Evolutionary conservation across 2,329 filamentous ascomycete genomes (phyloP), one percentile per base, ranked within the genome.

Genomic region (Fusarium praegraminearum): DNA sequence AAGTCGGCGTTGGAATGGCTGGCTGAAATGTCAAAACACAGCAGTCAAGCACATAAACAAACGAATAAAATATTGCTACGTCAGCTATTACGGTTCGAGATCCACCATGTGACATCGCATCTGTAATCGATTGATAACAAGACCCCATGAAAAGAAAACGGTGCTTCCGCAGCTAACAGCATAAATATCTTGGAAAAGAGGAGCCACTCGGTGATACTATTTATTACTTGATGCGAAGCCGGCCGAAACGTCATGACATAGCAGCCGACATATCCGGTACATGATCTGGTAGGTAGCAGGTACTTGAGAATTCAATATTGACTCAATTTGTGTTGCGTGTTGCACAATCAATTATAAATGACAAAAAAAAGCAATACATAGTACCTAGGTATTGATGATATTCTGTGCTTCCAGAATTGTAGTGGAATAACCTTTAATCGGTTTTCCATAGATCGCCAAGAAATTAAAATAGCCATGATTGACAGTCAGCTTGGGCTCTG

Each of bases 351-450:
- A 40, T 30, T 4, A 20, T 15, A 20, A 56, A 70, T 56, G 58
- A 64, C 54, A 50, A 67, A 16, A 32, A 32, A 47, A 55, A 40
- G 32, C n/a, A 40, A 40, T 30, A 15, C 10, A 50, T n/a, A 46
- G 20, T 22, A 22, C 20, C 20, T 22, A 22, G 20, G 20, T 45
- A 26, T 7, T 47, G 32, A 61, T 44, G 36, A 28, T 50, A 22
- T 30, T 9, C 54, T 40, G 58, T 47, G 43, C 28, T 51, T 33
- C 35, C n/a, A 46, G 26, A 54, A 33, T 33, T 65, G 24, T 33
- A 45, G 68, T 71, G 68, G 65, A 59, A 68, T 66, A 60, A 46
- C 68, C 53, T 62, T 66, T 71, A 59, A 55, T 54, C 24, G 68
- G 57, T 54, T 65, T 45, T 36, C 59, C 59, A 62, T 60, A 40